phyloP scores from a whole-genome alignment of 768 basidiomycete genomes.

The Mycena haematopus region DNA sequence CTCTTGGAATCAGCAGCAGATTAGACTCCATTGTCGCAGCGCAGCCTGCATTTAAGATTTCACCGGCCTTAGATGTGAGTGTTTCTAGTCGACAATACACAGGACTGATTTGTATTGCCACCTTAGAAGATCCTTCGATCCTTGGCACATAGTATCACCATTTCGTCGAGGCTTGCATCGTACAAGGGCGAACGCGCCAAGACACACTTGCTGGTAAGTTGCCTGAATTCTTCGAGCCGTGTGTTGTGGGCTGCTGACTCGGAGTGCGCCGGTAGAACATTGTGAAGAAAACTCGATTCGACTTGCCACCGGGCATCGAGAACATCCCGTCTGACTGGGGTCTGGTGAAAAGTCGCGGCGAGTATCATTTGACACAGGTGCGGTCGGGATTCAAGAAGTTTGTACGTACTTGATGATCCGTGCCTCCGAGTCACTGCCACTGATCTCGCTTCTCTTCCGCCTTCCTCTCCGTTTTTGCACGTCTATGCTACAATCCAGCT shows the following conservation, averaged over 20 bases:
- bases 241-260: no score
- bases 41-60: neutral
- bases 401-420: slow-evolving; percentile 4
- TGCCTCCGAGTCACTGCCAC: neutral
- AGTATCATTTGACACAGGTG: slow-evolving; percentile 5
- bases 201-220: neutral
- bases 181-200: neutral
- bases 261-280: neutral
- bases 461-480: no score
- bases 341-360: neutral
- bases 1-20: no score
- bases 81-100: neutral
- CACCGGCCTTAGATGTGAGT: neutral
- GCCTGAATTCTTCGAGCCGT: no score
- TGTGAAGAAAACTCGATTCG: slow-evolving; percentile 1
- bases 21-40: no score
- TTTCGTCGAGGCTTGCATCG: neutral
- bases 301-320: slow-evolving; percentile 6
- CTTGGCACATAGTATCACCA: neutral
- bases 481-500: neutral
- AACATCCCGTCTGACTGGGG: slow-evolving; percentile 5
- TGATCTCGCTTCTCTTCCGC: no score
- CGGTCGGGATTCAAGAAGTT: neutral
- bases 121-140: neutral
- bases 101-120: neutral